phyloP scores from a whole-genome alignment of 495 filamentous ascomycete genomes.

The Lasiosphaeria miniovina region DNA sequence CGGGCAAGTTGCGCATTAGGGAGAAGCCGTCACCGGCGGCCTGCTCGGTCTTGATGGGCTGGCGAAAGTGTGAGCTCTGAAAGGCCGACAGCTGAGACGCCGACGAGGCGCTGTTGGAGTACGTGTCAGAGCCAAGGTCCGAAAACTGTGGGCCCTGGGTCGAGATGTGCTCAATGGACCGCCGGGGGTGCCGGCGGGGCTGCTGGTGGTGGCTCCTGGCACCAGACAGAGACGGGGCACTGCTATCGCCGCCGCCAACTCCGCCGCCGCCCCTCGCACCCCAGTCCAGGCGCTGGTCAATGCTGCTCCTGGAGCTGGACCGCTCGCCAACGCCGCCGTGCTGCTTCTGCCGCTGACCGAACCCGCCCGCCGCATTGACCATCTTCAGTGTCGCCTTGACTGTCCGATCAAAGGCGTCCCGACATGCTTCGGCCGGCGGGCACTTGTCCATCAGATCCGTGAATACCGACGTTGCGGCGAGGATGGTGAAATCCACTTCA shows the following conservation, averaged over 20 bases:
- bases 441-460: slow-evolving; percentile 43
- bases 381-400: slow-evolving; percentile 92
- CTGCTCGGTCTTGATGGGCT: slow-evolving; percentile 38
- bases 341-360: slow-evolving; percentile 46
- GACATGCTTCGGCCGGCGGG: slow-evolving; percentile 60
- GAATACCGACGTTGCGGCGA: slow-evolving; percentile 74
- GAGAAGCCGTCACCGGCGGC: slow-evolving; percentile 28
- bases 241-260: no score
- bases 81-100: slow-evolving; percentile 17
- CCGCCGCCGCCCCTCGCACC: slow-evolving; percentile 17
- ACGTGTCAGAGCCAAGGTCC: slow-evolving; percentile 22
- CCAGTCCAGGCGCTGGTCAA: slow-evolving; percentile 36
- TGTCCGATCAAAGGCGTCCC: slow-evolving; percentile 93
- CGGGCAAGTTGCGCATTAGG: slow-evolving; percentile 34
- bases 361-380: slow-evolving; percentile 79
- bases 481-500: slow-evolving; percentile 92
- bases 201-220: slow-evolving; percentile 6
- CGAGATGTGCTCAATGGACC: slow-evolving; percentile 16
- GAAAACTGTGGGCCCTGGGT: slow-evolving; percentile 1
- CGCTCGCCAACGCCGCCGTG: not conserved
- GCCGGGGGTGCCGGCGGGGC: slow-evolving; percentile 17
- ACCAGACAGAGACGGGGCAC: not conserved
- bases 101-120: slow-evolving; percentile 23
- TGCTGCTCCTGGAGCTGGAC: slow-evolving; percentile 9
- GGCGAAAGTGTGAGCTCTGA: slow-evolving; percentile 26